These are phyloP conservation scores for Lathyrus oleraceus DNA, from an alignment of 306 rosid species.

Conservation along the genomic window DNA sequence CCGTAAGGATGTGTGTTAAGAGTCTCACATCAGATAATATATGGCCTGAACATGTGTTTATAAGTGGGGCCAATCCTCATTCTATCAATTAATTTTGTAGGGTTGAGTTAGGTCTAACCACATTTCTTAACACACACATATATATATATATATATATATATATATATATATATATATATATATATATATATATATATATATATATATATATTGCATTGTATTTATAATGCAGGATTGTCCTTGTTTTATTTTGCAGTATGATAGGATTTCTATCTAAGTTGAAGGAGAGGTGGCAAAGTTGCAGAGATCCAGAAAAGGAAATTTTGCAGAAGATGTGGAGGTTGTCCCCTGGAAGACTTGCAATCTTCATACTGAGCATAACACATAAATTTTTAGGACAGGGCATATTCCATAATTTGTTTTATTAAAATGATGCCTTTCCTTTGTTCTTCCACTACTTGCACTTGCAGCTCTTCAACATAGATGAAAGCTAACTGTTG, in stretches of 20 bases:
- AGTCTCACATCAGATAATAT: too few species aligned
- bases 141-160: too few species aligned
- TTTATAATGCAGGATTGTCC: constrained; percentile 22
- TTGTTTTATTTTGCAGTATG: constrained; percentile 67
- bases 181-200: too few species aligned
- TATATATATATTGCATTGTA: constrained; percentile 16
- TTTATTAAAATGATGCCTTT: constrained; percentile 24
- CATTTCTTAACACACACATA: too few species aligned
- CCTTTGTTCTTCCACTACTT: constrained; percentile 5
- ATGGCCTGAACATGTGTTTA: too few species aligned
- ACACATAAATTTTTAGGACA: neutral
- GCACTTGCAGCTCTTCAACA: constrained; percentile 21
- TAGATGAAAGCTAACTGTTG: constrained; percentile 8
- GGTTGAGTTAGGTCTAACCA: too few species aligned
- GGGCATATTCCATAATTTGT: constrained; percentile 18
- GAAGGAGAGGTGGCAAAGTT: constrained; percentile 66
- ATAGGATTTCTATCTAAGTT: constrained; percentile 61
- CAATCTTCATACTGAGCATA: constrained; percentile 13
- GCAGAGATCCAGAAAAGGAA: constrained; percentile 81
- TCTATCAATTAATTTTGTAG: too few species aligned
- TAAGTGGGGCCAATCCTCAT: too few species aligned
- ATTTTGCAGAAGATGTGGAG: constrained; percentile 64
- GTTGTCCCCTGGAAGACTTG: constrained; percentile 46
- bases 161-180: too few species aligned
- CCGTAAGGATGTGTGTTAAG: too few species aligned